A percentile compares a stretch with the other conserved stretches of the same genome.
Conservation (phyloP, 768 basidiomycete genomes). For the Boletales sp. region DNA sequence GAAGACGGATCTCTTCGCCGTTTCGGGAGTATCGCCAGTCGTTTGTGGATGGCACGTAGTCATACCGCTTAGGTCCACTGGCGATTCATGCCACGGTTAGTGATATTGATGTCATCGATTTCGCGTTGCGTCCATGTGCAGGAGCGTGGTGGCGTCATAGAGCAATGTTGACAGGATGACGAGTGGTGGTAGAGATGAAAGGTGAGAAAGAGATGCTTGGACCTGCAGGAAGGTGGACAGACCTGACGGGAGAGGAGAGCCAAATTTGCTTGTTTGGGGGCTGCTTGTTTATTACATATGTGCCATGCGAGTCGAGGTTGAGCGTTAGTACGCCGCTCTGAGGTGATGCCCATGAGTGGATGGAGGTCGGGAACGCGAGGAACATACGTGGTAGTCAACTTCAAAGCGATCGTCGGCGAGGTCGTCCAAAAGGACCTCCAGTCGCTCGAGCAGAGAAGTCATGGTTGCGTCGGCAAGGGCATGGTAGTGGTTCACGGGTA, state of each 20-base stretch:
- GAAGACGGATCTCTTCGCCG: conserved; percentile 49
- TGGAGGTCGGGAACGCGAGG: neutral
- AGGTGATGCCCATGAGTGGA: conserved; percentile 10
- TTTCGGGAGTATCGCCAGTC: conserved; percentile 81
- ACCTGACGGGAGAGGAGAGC: conserved; percentile 90
- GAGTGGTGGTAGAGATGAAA: neutral
- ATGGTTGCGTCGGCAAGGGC: conserved; percentile 70
- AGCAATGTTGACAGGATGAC: neutral
- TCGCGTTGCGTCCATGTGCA: conserved; percentile 2
- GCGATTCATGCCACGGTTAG: conserved; percentile 1
- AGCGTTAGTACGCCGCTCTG: conserved; percentile 93
- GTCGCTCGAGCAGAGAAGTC: conserved; percentile 66
- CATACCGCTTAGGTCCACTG: conserved; percentile 92
- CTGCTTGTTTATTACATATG: conserved; percentile 96
- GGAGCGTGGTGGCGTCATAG: neutral
- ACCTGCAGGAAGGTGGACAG: conserved; percentile 14
- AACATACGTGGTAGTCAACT: conserved; percentile 83
- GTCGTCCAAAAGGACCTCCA: conserved; percentile 71
- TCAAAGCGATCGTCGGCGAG: conserved; percentile 58
- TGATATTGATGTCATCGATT: neutral
- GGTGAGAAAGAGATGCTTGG: neutral
- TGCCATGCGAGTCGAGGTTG: conserved; percentile 68
- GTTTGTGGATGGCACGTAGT: conserved; percentile 54
- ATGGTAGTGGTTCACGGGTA: conserved; percentile 70
- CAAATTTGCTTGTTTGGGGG: conserved; percentile 97